phyloP scores from a whole-genome alignment of 345 rosid species.

The Microcos paniculata region DNA sequence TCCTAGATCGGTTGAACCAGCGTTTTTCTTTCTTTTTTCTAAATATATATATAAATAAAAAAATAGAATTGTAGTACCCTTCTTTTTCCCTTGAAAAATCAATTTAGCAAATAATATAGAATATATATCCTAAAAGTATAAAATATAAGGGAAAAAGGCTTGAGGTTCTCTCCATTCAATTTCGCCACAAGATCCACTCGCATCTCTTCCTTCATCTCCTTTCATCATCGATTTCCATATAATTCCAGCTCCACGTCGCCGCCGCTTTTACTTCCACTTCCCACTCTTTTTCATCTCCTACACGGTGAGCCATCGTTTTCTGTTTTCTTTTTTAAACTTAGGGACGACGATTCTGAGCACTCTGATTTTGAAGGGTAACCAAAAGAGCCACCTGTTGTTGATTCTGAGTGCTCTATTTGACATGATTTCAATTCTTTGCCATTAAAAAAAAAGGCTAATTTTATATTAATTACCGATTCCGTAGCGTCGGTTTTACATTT shows the following conservation, averaged over 20 bases:
- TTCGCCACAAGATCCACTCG: neutral
- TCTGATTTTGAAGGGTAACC: neutral
- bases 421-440: neutral
- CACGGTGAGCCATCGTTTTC: neutral
- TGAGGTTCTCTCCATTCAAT: neutral
- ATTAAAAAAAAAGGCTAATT: neutral
- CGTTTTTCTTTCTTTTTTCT: no score
- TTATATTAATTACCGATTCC: no score
- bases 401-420: neutral
- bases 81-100: no score
- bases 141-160: neutral
- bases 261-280: neutral
- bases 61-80: no score
- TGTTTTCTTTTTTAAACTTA: neutral
- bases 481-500: neutral
- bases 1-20: no score
- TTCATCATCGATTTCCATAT: neutral
- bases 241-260: neutral
- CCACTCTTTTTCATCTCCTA: neutral
- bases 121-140: neutral
- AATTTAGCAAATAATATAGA: no score
- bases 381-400: neutral
- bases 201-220: neutral
- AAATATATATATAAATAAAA: no score
- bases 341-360: neutral